Conservation (phyloP, 2,329 filamentous ascomycete genomes). For the Samsoniella hepiali region DNA sequence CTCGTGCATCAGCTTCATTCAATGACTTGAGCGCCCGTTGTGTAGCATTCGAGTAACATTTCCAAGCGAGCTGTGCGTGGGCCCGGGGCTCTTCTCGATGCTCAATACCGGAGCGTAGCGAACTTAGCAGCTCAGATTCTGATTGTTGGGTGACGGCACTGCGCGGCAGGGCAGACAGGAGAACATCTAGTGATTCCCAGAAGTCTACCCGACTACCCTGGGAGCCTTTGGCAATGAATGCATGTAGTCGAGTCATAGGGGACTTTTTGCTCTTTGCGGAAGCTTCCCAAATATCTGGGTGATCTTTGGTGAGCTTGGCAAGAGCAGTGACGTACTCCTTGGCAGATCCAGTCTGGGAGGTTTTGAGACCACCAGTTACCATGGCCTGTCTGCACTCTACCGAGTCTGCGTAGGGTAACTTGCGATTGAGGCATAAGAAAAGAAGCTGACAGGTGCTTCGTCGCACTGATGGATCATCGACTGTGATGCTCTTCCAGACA, state of each 20-base stretch:
- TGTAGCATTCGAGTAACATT: conserved; percentile 65
- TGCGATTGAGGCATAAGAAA: conserved; percentile 45
- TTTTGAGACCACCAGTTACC: conserved; percentile 69
- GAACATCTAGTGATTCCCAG: conserved; percentile 65
- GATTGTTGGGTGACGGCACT: conserved; percentile 45
- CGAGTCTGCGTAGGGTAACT: conserved; percentile 48
- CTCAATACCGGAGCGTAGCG: conserved; percentile 68
- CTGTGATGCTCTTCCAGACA: conserved; percentile 65
- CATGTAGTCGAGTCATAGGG: conserved; percentile 55
- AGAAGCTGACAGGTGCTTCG: conserved; percentile 52
- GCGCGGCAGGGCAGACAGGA: conserved; percentile 60
- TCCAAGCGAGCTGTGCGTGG: conserved; percentile 69
- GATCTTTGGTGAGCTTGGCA: conserved; percentile 58
- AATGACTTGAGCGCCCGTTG: conserved; percentile 50
- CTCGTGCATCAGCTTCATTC: conserved; percentile 40
- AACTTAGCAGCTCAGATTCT: conserved; percentile 59
- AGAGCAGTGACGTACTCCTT: conserved; percentile 67
- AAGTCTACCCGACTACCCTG: conserved; percentile 70
- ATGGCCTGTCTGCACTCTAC: conserved; percentile 56
- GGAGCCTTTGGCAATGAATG: conserved; percentile 79
- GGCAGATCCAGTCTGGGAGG: conserved; percentile 70
- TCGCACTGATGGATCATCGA: conserved; percentile 54
- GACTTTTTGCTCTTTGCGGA: conserved; percentile 51
- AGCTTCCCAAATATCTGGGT: conserved; percentile 70
- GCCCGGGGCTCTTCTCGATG: conserved; percentile 70